Conservation (phyloP, 768 basidiomycete species). For the Megacollybia marginata region DNA sequence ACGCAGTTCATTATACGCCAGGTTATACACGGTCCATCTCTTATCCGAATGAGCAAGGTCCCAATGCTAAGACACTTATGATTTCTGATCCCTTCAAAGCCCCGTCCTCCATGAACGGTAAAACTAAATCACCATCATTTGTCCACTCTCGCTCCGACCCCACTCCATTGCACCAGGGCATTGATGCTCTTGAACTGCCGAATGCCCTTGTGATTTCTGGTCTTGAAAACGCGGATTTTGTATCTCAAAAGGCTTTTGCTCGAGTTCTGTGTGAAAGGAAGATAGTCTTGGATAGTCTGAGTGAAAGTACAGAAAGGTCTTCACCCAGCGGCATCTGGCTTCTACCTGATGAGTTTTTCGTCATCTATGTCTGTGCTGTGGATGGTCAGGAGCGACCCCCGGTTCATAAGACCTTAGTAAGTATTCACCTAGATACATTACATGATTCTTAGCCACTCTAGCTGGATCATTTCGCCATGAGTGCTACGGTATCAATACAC, state of each 20-base stretch:
- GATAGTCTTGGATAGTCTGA: slow-evolving; percentile 36
- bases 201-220: slow-evolving; percentile 62
- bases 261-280: slow-evolving; percentile 43
- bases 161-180: slow-evolving; percentile 14
- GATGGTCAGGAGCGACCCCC: slow-evolving; percentile 59
- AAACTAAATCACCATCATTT: slow-evolving; percentile 7
- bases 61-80: too few species aligned
- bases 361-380: slow-evolving; percentile 65
- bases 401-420: slow-evolving; percentile 59
- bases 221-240: slow-evolving; percentile 50
- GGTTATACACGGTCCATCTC: slow-evolving; percentile 25
- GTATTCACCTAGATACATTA: slow-evolving; percentile 13
- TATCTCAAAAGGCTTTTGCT: slow-evolving; percentile 52
- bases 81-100: too few species aligned
- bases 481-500: slow-evolving; percentile 48
- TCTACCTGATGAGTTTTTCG: slow-evolving; percentile 61
- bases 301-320: slow-evolving; percentile 2
- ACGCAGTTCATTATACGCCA: too few species aligned
- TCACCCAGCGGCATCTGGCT: slow-evolving; percentile 34
- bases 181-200: slow-evolving; percentile 31
- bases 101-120: too few species aligned
- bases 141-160: slow-evolving; percentile 30
- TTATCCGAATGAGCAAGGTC: slow-evolving; percentile 23
- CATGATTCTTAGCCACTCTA: slow-evolving; percentile 15
- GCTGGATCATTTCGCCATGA: slow-evolving; percentile 80